Conservation (phyloP, 2,329 filamentous ascomycete genomes). For the Trichoderma citrinoviride region DNA sequence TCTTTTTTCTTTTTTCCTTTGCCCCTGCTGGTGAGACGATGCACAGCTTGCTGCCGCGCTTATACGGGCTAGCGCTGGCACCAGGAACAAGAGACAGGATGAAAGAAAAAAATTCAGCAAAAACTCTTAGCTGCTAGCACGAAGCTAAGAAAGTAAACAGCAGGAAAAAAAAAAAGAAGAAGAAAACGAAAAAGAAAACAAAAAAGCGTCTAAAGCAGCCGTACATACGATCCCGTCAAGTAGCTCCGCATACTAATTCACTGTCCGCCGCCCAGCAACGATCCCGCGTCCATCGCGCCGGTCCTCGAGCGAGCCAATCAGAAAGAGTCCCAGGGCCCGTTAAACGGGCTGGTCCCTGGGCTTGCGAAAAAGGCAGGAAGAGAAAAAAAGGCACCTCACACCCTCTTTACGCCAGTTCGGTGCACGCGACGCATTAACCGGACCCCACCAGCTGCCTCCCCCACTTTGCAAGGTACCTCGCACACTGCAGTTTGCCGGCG, state of each 20-base stretch:
- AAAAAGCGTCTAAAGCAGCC: not conserved
- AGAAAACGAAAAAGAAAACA: not conserved
- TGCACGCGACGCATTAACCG: conserved; percentile 18
- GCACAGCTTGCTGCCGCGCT: conserved; percentile 5
- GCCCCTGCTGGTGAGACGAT: not conserved
- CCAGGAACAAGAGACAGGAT: not conserved
- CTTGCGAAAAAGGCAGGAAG: not conserved
- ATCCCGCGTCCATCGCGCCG: not conserved
- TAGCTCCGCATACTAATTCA: not conserved
- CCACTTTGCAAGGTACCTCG: not conserved
- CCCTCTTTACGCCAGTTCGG: conserved; percentile 9
- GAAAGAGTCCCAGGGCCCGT: not conserved
- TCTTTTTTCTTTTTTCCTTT: not conserved
- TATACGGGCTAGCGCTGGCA: not conserved
- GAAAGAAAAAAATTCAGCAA: not conserved
- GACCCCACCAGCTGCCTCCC: conserved; percentile 5
- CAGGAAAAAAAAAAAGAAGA: not conserved
- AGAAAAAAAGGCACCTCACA: conserved; percentile 3
- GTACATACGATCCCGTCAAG: not conserved
- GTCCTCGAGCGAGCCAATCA: no score
- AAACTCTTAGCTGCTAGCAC: not conserved
- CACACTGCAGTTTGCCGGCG: not conserved
- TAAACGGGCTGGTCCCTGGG: not conserved
- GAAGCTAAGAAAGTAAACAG: not conserved
- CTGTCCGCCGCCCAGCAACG: not conserved